Percentiles rank a stretch among this genome's conserved stretches.
These are phyloP conservation scores for Alternaria novae-zelandiae DNA, from an alignment of 2,329 filamentous ascomycete species.

Conservation along the genomic window DNA sequence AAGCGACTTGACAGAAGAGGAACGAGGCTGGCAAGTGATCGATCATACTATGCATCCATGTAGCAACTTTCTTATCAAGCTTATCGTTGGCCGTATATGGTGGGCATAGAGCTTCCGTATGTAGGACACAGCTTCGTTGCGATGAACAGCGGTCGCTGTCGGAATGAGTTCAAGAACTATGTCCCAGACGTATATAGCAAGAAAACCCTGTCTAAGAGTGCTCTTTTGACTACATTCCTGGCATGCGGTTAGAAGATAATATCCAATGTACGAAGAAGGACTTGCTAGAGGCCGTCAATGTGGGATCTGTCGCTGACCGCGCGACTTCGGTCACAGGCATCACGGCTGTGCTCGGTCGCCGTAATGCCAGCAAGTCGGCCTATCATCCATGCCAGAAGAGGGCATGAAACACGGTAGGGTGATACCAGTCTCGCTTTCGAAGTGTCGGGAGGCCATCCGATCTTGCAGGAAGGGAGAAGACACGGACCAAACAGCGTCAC, in stretches of 20 bases:
- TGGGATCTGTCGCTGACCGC: conserved; percentile 24
- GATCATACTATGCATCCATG: conserved; percentile 8
- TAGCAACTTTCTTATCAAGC: conserved; percentile 25
- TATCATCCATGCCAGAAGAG: neutral
- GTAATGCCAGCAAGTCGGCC: neutral
- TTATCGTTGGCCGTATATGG: conserved; percentile 37
- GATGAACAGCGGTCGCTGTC: conserved; percentile 33
- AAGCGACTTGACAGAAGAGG: conserved; percentile 34
- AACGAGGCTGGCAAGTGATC: conserved; percentile 18
- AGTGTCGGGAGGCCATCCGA: neutral
- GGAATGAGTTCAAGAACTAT: conserved; percentile 28
- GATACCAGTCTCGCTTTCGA: neutral
- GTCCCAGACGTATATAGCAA: conserved; percentile 10
- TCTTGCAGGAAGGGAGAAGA: neutral
- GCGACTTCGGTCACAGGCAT: neutral
- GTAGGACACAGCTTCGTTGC: conserved; percentile 33
- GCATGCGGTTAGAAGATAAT: neutral
- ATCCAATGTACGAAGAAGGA: neutral
- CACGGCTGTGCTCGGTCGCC: neutral
- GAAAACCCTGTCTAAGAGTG: neutral
- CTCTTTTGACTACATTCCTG: neutral
- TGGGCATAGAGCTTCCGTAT: conserved; percentile 38
- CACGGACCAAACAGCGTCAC: neutral
- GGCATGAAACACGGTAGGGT: neutral
- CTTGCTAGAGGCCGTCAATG: conserved; percentile 35